These are phyloP conservation scores for Cynanchum wilfordii DNA, from an alignment of 257 asterid species.

Conservation along the genomic window DNA sequence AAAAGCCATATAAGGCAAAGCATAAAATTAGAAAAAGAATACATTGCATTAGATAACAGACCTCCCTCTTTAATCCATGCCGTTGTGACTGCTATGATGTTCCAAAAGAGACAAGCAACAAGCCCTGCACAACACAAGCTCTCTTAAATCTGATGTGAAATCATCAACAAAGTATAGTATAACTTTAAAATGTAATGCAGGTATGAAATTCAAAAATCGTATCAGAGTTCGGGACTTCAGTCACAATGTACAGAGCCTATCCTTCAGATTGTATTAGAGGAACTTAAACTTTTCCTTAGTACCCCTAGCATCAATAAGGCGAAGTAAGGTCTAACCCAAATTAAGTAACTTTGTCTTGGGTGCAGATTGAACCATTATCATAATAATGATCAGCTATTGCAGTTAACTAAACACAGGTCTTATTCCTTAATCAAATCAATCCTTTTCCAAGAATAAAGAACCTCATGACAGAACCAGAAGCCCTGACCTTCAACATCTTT, in stretches of 20 bases:
- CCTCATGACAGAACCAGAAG: neutral
- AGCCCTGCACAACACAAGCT: conserved; percentile 56
- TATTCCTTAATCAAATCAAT: neutral
- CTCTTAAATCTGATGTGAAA: neutral
- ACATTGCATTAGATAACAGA: conserved; percentile 22
- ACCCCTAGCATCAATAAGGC: neutral
- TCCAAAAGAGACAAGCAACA: conserved; percentile 67
- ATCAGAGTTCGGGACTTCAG: neutral
- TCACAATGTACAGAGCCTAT: neutral
- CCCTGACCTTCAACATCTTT: neutral
- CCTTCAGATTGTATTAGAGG: neutral
- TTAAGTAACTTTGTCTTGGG: neutral
- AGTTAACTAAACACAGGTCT: neutral
- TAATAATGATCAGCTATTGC: neutral
- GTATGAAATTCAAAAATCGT: neutral
- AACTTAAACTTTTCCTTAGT: neutral
- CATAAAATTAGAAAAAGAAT: neutral
- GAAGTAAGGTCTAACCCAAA: neutral
- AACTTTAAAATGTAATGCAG: neutral
- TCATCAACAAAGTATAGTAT: neutral
- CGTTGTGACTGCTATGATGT: conserved; percentile 73
- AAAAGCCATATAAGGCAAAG: neutral
- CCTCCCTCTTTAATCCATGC: conserved; percentile 93
- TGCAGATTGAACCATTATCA: neutral
- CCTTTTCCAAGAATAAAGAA: neutral